phyloP scores from a whole-genome alignment of 2,329 filamentous ascomycete genomes.

The Aspergillus versicolor region DNA sequence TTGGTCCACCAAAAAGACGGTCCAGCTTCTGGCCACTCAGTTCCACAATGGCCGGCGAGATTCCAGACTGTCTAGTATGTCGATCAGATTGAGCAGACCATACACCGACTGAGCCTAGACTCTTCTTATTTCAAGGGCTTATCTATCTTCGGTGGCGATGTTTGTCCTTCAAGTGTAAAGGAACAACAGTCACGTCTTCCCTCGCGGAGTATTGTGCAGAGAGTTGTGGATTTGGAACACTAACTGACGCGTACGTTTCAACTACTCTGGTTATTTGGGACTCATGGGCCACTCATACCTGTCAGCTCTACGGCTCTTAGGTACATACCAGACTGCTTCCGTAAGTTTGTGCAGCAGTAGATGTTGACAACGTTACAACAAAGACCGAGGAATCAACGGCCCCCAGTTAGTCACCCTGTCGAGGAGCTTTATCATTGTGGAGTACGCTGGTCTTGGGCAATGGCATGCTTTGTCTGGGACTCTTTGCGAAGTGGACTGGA shows the following conservation, averaged over 20 bases:
- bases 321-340: conserved; percentile 3
- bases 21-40: background rate
- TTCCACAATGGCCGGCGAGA: background rate
- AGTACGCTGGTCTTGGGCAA: background rate
- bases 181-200: background rate
- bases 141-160: background rate
- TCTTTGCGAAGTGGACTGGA: background rate
- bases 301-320: background rate
- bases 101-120: conserved; percentile 6
- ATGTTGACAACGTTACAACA: background rate
- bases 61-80: background rate
- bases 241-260: background rate
- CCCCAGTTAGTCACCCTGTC: background rate
- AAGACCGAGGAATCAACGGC: conserved; percentile 1
- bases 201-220: background rate
- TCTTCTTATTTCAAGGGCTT: background rate
- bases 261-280: background rate
- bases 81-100: background rate
- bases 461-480: background rate
- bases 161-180: background rate
- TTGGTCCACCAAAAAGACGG: background rate
- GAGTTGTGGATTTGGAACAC: background rate
- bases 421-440: conserved; percentile 1
- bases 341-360: conserved; percentile 3
- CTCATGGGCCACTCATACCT: conserved; percentile 1